Conservation (phyloP, 2,329 filamentous ascomycete genomes). For the Ascochyta rabiei region DNA sequence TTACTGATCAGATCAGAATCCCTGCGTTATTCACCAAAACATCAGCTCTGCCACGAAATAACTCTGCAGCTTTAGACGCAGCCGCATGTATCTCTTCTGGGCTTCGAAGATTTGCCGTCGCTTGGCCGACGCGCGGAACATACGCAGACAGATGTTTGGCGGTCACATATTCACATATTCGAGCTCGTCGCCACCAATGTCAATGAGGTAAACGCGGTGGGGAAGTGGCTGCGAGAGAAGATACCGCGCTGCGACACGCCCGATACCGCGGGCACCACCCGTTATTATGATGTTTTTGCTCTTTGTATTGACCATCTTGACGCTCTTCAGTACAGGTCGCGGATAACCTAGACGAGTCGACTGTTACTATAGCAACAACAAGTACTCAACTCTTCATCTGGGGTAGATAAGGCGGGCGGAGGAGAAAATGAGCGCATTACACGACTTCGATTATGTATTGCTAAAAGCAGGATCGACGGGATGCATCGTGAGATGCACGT, state of each 20-base stretch:
- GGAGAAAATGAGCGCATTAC: no score
- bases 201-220: conserved; percentile 53
- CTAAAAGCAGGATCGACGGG: background rate
- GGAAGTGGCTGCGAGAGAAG: conserved; percentile 45
- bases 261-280: conserved; percentile 53
- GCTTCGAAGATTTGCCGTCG: conserved; percentile 49
- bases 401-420: no score
- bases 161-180: conserved; percentile 25
- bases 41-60: conserved; percentile 43
- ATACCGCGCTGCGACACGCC: conserved; percentile 51
- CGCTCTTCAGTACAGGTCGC: background rate
- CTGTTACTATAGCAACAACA: background rate
- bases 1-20: background rate
- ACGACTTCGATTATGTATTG: background rate
- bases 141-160: conserved; percentile 40
- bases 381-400: background rate
- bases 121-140: conserved; percentile 33
- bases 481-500: background rate
- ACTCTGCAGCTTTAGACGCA: conserved; percentile 46
- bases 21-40: conserved; percentile 41
- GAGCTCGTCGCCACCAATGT: conserved; percentile 51
- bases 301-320: conserved; percentile 24
- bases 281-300: conserved; percentile 45
- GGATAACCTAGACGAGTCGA: background rate
- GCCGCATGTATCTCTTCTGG: conserved; percentile 32